These are phyloP conservation scores for Pleurotus ostreatus DNA, from an alignment of 768 basidiomycete genomes.

Conservation along the genomic window DNA sequence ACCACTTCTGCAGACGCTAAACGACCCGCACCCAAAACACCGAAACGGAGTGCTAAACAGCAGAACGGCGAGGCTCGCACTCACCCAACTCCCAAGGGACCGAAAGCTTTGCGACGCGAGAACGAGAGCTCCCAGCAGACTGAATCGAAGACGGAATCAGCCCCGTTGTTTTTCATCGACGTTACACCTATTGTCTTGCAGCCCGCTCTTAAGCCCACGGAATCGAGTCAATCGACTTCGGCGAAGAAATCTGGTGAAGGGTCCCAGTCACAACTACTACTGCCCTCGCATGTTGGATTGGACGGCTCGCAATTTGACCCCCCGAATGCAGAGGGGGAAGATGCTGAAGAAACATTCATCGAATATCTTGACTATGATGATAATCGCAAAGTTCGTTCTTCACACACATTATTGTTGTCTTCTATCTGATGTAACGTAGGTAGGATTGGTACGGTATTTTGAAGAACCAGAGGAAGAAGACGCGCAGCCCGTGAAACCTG, in stretches of 20 bases:
- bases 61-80: not conserved
- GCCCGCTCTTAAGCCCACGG: slow-evolving; percentile 14
- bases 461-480: slow-evolving; percentile 41
- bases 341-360: slow-evolving; percentile 56
- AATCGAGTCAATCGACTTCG: slow-evolving; percentile 3
- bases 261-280: slow-evolving; percentile 34
- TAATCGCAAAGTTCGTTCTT: slow-evolving; percentile 42
- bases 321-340: slow-evolving; percentile 38
- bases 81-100: too few relatives aligned
- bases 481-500: slow-evolving; percentile 37
- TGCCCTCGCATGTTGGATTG: slow-evolving; percentile 71
- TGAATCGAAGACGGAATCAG: too few relatives aligned
- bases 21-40: not conserved
- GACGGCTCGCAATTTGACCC: slow-evolving; percentile 50
- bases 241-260: not conserved
- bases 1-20: not conserved
- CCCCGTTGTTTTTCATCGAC: slow-evolving; percentile 48
- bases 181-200: slow-evolving; percentile 33
- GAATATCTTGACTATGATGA: slow-evolving; percentile 75
- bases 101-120: too few relatives aligned
- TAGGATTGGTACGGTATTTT: slow-evolving; percentile 59
- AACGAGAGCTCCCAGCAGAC: too few relatives aligned
- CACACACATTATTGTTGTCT: not conserved
- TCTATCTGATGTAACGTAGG: slow-evolving; percentile 29
- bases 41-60: not conserved